Percentiles rank a stretch among this genome's conserved stretches.
These are phyloP conservation scores for Naematelia aurantialba DNA, from an alignment of 768 basidiomycete genomes.

Conservation along the genomic window DNA sequence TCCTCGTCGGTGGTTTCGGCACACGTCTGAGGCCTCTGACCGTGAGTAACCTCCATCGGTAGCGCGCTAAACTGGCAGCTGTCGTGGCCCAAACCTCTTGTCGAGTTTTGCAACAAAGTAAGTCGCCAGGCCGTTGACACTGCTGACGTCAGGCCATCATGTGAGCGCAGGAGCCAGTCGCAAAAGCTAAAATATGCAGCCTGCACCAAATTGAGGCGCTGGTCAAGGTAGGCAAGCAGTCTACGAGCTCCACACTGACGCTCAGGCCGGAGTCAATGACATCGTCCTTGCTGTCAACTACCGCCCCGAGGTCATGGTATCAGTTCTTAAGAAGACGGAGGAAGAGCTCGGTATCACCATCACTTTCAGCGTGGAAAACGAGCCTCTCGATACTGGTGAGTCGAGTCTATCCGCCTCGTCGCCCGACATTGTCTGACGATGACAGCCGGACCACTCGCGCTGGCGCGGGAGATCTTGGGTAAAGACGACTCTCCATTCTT, in stretches of 20 bases:
- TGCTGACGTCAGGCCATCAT: constrained; percentile 50
- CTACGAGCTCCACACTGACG: neutral
- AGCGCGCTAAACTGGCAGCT: constrained; percentile 15
- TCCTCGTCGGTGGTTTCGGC: constrained; percentile 56
- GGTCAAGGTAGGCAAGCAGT: constrained; percentile 49
- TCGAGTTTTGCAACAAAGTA: constrained; percentile 53
- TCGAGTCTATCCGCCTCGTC: constrained; percentile 1
- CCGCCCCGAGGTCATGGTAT: constrained; percentile 56
- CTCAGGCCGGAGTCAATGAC: constrained; percentile 55
- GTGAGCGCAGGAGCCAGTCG: constrained; percentile 29
- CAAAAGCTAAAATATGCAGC: constrained; percentile 36
- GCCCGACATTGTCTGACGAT: constrained; percentile 1
- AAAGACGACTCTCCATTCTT: constrained; percentile 57
- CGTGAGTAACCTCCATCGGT: constrained; percentile 34
- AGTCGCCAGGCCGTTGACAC: constrained; percentile 11
- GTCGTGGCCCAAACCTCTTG: constrained; percentile 54
- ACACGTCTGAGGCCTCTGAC: constrained; percentile 55
- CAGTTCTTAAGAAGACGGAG: constrained; percentile 54
- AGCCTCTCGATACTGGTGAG: constrained; percentile 55
- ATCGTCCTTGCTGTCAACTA: constrained; percentile 56
- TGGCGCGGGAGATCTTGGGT: constrained; percentile 54
- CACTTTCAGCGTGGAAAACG: constrained; percentile 55
- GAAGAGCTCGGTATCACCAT: constrained; percentile 55
- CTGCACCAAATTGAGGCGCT: constrained; percentile 55
- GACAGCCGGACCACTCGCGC: constrained; percentile 54